These are phyloP conservation scores for Suillus sp. DNA, from an alignment of 768 basidiomycete genomes.

Conservation along the genomic window DNA sequence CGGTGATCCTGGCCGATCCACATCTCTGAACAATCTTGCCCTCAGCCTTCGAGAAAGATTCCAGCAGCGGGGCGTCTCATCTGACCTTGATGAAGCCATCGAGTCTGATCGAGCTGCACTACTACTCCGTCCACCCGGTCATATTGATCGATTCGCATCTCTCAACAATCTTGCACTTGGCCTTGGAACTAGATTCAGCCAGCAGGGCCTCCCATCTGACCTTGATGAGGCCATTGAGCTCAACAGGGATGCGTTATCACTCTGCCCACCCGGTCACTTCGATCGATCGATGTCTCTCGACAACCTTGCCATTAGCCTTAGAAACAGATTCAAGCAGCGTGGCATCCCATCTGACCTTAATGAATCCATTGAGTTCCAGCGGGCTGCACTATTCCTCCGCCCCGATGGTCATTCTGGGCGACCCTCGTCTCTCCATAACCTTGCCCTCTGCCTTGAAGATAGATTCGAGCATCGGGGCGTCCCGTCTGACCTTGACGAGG, in stretches of 20 bases:
- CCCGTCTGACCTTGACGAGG: neutral
- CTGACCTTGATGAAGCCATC: constrained; percentile 21
- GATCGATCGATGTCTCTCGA: neutral
- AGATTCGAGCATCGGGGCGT: neutral
- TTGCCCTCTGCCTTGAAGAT: neutral
- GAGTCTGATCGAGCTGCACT: neutral
- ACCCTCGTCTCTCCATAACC: neutral
- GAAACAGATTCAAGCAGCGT: neutral
- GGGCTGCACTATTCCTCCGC: neutral
- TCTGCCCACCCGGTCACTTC: neutral
- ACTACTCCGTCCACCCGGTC: neutral
- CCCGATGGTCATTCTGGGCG: neutral
- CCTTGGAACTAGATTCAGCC: neutral
- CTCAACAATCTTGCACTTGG: neutral
- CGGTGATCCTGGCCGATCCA: neutral
- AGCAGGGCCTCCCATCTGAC: neutral
- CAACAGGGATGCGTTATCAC: neutral
- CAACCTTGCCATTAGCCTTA: neutral
- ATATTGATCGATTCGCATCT: neutral
- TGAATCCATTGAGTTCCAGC: neutral
- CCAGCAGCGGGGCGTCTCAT: constrained; percentile 5
- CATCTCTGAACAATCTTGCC: constrained; percentile 19
- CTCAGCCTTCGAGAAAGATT: constrained; percentile 13
- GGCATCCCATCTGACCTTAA: neutral
- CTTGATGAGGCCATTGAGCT: neutral